phyloP scores from a whole-genome alignment of 2,329 filamentous ascomycete genomes.

The Fusarium sp. region DNA sequence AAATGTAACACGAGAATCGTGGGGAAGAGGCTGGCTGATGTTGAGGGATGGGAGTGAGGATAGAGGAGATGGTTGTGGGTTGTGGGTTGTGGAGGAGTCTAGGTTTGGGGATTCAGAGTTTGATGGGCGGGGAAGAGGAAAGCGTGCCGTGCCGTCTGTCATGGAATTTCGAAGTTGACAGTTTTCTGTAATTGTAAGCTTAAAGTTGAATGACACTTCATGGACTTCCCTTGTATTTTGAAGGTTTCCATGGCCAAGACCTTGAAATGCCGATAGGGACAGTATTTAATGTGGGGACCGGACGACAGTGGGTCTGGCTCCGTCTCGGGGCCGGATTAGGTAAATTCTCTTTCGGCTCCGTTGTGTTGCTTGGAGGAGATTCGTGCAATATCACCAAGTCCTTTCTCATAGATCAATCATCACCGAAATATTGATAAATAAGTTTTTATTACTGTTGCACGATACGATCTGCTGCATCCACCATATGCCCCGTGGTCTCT shows the following conservation, averaged over 20 bases:
- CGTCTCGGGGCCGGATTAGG: background rate
- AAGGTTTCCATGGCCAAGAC: background rate
- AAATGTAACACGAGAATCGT: background rate
- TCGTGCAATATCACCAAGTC: background rate
- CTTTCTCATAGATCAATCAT: background rate
- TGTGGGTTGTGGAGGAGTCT: background rate
- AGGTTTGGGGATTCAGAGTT: background rate
- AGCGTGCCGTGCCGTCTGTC: constrained; percentile 2
- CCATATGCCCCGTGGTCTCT: constrained; percentile 6
- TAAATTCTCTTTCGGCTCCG: background rate
- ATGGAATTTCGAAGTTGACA: background rate
- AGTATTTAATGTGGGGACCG: background rate
- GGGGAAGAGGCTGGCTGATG: background rate
- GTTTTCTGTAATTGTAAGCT: background rate
- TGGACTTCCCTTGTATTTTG: background rate
- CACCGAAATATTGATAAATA: background rate
- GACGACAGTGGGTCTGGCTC: background rate
- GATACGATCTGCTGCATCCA: background rate
- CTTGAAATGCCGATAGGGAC: background rate
- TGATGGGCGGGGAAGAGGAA: background rate
- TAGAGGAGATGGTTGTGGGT: no score
- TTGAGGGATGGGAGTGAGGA: constrained; percentile 16
- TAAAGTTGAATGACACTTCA: background rate
- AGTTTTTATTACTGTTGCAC: background rate
- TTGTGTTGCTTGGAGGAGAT: background rate